Base-by-base conservation (phyloP, 202 grass and related monocot species). In the Brachypodium distachyon region DNA sequence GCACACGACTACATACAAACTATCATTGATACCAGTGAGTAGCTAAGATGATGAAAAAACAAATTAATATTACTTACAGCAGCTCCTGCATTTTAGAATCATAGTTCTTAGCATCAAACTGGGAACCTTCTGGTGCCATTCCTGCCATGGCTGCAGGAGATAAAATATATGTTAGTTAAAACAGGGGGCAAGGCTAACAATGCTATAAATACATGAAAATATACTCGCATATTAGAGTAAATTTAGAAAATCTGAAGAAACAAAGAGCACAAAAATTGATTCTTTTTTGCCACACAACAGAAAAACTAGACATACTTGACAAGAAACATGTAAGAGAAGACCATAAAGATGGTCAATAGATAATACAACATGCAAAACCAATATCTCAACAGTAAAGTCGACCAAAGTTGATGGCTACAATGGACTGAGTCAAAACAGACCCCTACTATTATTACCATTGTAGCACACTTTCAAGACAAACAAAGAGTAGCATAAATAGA, bases 61-160 rank as follows among this genome's bases (percentile, higher is more conserved):
- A 21, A 27, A 13, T 13, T 3, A 3, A 32, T 17, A 58, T 7
- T 21, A 5, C 81, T 81, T 77, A 88, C 86, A 88, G 86, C 72
- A 96, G 84, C 61, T 96, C 93, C 57, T 76, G 90, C 93, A 96
- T 92, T 83, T 84, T 96, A n/a, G 89, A 74, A 60, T 96, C 93
- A 43, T 92, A 96, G 39, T 96, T 77, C 77, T 86, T 86, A 18
- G 84, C 89, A 67, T 96, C 93, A 0, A 96, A 96, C 75, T 96
- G 89, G 33, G 89, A 90, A 29, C 89, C 84, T 60, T 92, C 86
- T 8, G 93, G 75, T 86, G 82, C 23, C 85, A 90, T 54, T 85
- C 89, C 89, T 9, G 89, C 87, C 93, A 96, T 96, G 60, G 32
- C 89, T 96, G 77, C 14, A 79, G 37, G 19, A 9, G 52, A 32